A percentile compares a stretch with the other conserved stretches of the same genome.
These are phyloP conservation scores for Phytophthora meadii DNA, from an alignment of 352 stramenopile species.

Conservation along the genomic window DNA sequence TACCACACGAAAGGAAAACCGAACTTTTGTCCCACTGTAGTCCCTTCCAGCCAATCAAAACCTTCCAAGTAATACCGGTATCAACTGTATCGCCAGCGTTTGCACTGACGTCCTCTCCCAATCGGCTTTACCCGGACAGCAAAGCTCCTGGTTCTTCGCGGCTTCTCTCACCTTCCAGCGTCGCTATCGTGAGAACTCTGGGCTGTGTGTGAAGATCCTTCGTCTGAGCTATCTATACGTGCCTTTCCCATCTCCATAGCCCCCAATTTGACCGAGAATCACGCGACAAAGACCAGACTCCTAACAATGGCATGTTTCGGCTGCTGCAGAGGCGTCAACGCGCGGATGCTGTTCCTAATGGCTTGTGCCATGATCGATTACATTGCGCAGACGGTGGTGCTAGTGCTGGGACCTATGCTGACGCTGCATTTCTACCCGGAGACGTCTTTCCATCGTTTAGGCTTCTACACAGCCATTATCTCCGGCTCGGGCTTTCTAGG, in stretches of 20 bases:
- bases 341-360: conserved; percentile 82
- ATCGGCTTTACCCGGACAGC: not conserved
- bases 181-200: not conserved
- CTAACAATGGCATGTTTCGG: conserved; percentile 39
- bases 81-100: not conserved
- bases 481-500: conserved; percentile 72
- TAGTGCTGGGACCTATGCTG: conserved; percentile 76
- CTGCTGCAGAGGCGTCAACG: conserved; percentile 76
- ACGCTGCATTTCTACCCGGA: conserved; percentile 80
- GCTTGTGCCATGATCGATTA: conserved; percentile 84
- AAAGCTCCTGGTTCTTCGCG: conserved; percentile 1
- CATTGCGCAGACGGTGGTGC: conserved; percentile 71
- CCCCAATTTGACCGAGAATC: conserved; percentile 15
- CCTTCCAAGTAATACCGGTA: conserved; percentile 11
- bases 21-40: conserved; percentile 8
- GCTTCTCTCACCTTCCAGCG: not conserved
- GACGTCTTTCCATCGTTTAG: conserved; percentile 73
- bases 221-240: conserved; percentile 2
- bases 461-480: conserved; percentile 82
- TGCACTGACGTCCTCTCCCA: conserved; percentile 21
- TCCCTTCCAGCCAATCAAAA: conserved; percentile 22
- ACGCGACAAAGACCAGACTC: conserved; percentile 14
- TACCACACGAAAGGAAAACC: conserved; percentile 7
- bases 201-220: not conserved
- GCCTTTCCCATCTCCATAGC: conserved; percentile 1